Base-by-base conservation (phyloP, 495 filamentous ascomycete genomes). In the Penicillium cinerascens region DNA sequence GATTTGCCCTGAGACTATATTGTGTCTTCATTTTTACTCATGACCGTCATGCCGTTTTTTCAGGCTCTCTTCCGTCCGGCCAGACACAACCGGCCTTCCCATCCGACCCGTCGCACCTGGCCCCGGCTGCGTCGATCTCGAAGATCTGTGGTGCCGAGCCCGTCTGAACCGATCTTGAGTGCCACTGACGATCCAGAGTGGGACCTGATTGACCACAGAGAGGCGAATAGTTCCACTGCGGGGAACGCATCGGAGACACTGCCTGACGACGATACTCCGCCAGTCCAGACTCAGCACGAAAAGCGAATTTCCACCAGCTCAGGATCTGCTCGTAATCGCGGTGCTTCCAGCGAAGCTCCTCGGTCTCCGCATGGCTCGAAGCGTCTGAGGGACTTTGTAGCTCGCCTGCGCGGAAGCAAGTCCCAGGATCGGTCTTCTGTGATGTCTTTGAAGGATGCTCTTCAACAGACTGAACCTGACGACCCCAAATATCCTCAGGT, bases 1-100 rank as follows among this genome's bases (percentile, higher is more conserved):
- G 16, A 18, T 22, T 40, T 38, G 8, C 9, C 4, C 11, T 15
- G 7, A 16, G 38, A 48, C 6, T 36, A 48, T 9, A 16, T 26
- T 11, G 20, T 26, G 18, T 11, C 22, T 26, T 9, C 22, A 26
- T 22, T 43, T 20, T 43, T 22, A 43, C 7, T 15, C 17, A 41
- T 43, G 11, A 6, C 43, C 17, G 37, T 6, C 38, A 65, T 65
- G 63, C 26, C 51, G 18, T 45, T 50, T 11, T 44, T 66, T 44
- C 53, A 15, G 41, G 11, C 37, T 21, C 40, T 66, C 0, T 63
- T 65, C 29, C 37, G 51, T 9, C 21, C 44, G 11, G 35, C 52
- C 16, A 60, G 45, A 36, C 36, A 42, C 45, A 11, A 21, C 51
- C 6, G 9, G 49, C 6, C 48, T 51, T 1, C 26, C 51, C 37